These are phyloP conservation scores for Marchantia paleacea DNA, from an alignment of 225 moss, liverwort and hornwort species.

Conservation along the genomic window DNA sequence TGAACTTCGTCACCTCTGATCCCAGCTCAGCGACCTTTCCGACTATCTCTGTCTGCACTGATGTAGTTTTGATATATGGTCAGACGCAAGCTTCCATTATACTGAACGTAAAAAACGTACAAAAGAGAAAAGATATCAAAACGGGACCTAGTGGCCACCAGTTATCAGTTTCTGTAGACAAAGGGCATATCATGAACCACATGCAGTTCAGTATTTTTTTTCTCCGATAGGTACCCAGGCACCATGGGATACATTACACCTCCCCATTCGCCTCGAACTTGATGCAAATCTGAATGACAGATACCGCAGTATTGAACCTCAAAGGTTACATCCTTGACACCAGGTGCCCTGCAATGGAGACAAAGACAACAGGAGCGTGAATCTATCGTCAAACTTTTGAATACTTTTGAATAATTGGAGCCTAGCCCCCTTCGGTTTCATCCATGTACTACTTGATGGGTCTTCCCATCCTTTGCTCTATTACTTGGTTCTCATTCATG, in stretches of 20 bases:
- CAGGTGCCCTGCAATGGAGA: conserved; percentile 4
- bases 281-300: conserved; percentile 12
- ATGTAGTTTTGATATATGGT: too few relatives aligned
- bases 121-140: neutral
- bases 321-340: conserved; percentile 6
- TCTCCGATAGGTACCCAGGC: conserved; percentile 5
- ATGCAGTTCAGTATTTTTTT: too few relatives aligned
- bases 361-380: neutral
- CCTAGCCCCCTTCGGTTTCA: too few relatives aligned
- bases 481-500: too few relatives aligned
- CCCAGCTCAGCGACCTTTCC: conserved; percentile 28
- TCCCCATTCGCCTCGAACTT: neutral
- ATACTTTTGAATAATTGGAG: neutral
- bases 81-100: too few relatives aligned
- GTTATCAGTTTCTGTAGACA: too few relatives aligned
- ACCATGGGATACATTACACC: conserved; percentile 11
- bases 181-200: too few relatives aligned
- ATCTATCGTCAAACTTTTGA: neutral
- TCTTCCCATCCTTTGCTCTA: too few relatives aligned
- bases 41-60: conserved; percentile 36
- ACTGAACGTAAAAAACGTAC: neutral
- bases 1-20: conserved; percentile 28
- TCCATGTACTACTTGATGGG: too few relatives aligned
- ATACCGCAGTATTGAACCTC: conserved; percentile 5
- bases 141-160: too few relatives aligned